Evolutionary conservation across 2,329 filamentous ascomycete genomes (phyloP).

Genomic region (Diaporthe nobilis): DNA sequence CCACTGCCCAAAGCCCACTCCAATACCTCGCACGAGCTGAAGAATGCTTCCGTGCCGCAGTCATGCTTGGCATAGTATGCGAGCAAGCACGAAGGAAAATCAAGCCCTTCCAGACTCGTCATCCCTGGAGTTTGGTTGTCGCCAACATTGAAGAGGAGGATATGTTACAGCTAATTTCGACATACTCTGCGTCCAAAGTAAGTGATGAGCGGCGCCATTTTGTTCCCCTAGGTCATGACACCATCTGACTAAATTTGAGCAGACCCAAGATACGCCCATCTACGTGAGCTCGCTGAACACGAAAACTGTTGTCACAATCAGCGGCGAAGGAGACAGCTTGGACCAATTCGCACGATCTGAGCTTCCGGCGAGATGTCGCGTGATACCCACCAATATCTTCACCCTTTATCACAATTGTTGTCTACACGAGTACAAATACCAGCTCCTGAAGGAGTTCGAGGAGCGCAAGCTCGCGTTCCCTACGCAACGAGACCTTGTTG

Average conservation of each 20-base stretch:
- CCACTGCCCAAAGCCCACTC: neutral
- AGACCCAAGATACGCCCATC: neutral
- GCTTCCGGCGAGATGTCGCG: neutral
- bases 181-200: neutral
- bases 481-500: neutral
- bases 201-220: neutral
- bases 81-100: neutral
- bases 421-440: neutral
- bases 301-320: neutral
- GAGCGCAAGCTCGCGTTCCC: neutral
- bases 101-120: neutral
- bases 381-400: conserved; percentile 4
- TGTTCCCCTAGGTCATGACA: neutral
- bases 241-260: neutral
- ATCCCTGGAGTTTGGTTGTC: conserved; percentile 7
- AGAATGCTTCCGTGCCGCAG: conserved; percentile 11
- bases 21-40: conserved; percentile 10
- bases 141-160: neutral
- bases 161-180: neutral
- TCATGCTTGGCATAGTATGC: conserved; percentile 3
- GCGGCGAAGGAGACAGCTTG: neutral
- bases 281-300: conserved; percentile 3
- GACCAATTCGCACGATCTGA: neutral
- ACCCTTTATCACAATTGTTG: neutral
- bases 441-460: neutral